A percentile compares a stretch with the other conserved stretches of the same genome.
phyloP scores from a whole-genome alignment of 2,329 filamentous ascomycete species.

The Penicillium sp. region DNA sequence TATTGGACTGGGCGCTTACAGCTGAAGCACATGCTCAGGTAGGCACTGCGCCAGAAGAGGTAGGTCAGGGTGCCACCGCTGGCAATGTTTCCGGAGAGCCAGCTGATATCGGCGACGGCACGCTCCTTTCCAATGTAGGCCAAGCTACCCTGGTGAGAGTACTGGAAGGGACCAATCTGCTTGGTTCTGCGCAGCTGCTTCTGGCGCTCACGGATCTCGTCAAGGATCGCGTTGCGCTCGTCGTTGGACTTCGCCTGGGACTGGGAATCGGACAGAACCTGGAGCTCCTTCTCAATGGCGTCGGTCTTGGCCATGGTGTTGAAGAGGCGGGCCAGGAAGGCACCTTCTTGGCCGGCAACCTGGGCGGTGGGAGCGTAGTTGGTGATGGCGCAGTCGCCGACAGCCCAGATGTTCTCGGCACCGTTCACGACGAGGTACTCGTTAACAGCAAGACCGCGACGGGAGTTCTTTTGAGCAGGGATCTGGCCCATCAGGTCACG shows the following conservation, averaged over 20 bases:
- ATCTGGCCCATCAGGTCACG: conserved; percentile 91
- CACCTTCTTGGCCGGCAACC: conserved; percentile 93
- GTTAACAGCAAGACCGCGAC: conserved; percentile 93
- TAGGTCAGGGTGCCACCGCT: conserved; percentile 93
- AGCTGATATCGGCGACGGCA: conserved; percentile 95
- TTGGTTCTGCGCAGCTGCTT: conserved; percentile 86
- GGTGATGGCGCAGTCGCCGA: conserved; percentile 95
- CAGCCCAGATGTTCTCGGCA: conserved; percentile 94
- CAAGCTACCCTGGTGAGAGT: conserved; percentile 94
- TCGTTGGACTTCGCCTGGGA: conserved; percentile 70
- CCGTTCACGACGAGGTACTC: conserved; percentile 99
- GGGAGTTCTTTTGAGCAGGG: conserved; percentile 91
- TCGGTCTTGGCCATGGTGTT: conserved; percentile 99
- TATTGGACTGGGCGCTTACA: conserved; percentile 66
- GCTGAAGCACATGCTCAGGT: conserved; percentile 99
- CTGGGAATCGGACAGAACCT: conserved; percentile 66
- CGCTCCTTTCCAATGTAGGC: conserved; percentile 98
- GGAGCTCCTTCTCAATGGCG: conserved; percentile 75
- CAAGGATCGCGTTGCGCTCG: conserved; percentile 61
- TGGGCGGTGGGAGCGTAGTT: conserved; percentile 98
- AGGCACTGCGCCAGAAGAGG: conserved; percentile 97
- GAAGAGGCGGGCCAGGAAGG: conserved; percentile 92
- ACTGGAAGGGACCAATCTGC: conserved; percentile 96
- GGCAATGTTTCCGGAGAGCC: conserved; percentile 96
- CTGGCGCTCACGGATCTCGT: conserved; percentile 84